Evolutionary conservation across 352 stramenopile species (phyloP).

Genomic region (Globisporangium mamillatum): DNA sequence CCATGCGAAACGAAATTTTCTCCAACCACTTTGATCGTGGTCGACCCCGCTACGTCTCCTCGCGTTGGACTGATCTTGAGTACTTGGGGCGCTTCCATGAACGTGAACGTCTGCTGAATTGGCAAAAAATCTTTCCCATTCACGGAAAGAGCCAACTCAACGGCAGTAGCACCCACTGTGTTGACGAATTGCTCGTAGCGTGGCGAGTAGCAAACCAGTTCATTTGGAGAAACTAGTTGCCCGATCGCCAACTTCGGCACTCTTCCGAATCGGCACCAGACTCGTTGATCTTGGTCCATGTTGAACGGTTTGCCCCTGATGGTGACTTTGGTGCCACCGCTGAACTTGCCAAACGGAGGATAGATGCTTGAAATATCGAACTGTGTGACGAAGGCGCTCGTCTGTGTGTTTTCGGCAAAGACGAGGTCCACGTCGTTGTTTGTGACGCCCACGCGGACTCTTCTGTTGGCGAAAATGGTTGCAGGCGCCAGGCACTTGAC

Average conservation of each 20-base stretch:
- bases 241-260: conserved; percentile 24
- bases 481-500: conserved; percentile 46
- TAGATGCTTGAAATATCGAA: conserved; percentile 48
- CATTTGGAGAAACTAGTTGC: conserved; percentile 21
- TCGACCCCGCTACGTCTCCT: conserved; percentile 52
- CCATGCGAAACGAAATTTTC: conserved; percentile 28
- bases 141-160: conserved; percentile 52
- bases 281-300: conserved; percentile 5
- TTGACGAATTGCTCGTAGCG: conserved; percentile 5
- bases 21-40: conserved; percentile 48
- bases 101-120: conserved; percentile 48
- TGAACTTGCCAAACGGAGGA: conserved; percentile 35
- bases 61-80: conserved; percentile 38
- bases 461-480: conserved; percentile 19
- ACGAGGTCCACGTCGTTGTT: conserved; percentile 52
- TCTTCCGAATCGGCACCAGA: conserved; percentile 73
- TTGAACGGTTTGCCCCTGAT: conserved; percentile 60
- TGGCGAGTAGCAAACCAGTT: conserved; percentile 44
- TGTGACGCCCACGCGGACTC: conserved; percentile 33
- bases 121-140: conserved; percentile 74
- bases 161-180: background rate
- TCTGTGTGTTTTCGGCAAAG: conserved; percentile 14
- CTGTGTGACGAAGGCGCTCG: conserved; percentile 28
- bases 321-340: conserved; percentile 53
- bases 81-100: conserved; percentile 39